Conservation (phyloP, 345 rosid species). For the Rubroshorea leprosula region DNA sequence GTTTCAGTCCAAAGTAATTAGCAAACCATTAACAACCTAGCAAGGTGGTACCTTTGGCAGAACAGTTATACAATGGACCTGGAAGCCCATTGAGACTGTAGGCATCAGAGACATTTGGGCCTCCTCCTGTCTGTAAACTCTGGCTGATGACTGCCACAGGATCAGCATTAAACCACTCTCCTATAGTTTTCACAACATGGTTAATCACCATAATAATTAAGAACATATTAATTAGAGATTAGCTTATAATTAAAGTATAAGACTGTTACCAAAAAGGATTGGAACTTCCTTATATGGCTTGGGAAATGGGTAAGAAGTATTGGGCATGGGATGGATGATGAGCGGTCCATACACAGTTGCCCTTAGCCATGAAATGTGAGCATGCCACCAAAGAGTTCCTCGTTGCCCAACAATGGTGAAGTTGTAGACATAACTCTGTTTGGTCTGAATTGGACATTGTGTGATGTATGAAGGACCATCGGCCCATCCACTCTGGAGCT, state of each 20-base stretch:
- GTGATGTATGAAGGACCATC: constrained; percentile 76
- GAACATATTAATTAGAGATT: too few species aligned
- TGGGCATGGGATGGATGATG: constrained; percentile 52
- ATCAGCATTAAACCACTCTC: constrained; percentile 80
- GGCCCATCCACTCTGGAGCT: constrained; percentile 69
- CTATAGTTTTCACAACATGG: constrained; percentile 16
- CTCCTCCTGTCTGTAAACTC: constrained; percentile 58
- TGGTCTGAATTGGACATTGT: constrained; percentile 69
- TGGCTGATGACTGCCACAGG: constrained; percentile 55
- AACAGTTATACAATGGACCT: constrained; percentile 77
- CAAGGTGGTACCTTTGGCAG: constrained; percentile 36
- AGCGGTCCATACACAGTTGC: constrained; percentile 69
- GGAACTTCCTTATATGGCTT: constrained; percentile 69
- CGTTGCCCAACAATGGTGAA: constrained; percentile 68
- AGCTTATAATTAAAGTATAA: too few species aligned
- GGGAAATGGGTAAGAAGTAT: constrained; percentile 56
- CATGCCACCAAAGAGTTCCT: constrained; percentile 78
- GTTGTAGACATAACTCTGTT: constrained; percentile 58
- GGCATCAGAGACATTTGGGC: constrained; percentile 74
- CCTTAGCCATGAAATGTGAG: constrained; percentile 69
- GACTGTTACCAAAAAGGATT: constrained; percentile 46
- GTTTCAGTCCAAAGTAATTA: neutral
- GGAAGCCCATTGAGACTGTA: constrained; percentile 72
- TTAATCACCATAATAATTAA: too few species aligned
- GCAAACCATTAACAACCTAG: too few species aligned